Evolutionary conservation across 2,329 filamentous ascomycete genomes (phyloP), one percentile per base, ranked within the genome.

Genomic region (Hypoxylon sp.): DNA sequence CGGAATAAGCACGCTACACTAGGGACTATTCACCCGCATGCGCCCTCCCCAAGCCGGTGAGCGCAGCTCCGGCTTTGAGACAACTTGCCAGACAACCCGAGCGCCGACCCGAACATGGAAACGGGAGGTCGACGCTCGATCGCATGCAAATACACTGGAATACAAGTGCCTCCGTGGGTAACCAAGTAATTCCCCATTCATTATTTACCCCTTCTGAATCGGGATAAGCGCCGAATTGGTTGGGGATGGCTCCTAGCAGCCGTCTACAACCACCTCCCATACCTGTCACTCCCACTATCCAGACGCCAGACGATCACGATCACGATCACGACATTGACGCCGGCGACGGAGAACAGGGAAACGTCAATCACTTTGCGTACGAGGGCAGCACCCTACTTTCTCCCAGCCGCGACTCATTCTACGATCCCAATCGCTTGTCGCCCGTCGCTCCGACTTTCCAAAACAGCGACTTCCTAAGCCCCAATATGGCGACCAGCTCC

Each of bases 381-480:
- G 64, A 68, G 14, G 58, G 55, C 54, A 68, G 67, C 38, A 64
- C 46, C 59, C 61, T 71, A 46, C 69, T 68, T 65, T 50, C 65
- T 20, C 68, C 71, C 16, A 64, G 51, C 46, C 64, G 64, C 26
- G 68, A 70, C 62, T 61, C 69, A 16, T 74, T 73, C 59, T 75
- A 76, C 71, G 75, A 76, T 45, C 64, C 74, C 50, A 73, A 73
- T 59, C 74, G 74, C 55, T 70, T 77, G 22, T 75, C 74, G n/a
- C 75, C 75, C 11, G 70, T 73, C 26, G 71, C 72, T 30, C 68
- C 74, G 33, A 71, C 72, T 46, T 75, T 78, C 61, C 71, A 72
- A 32, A 40, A 53, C 32, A 71, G 65, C 33, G 61, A 64, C 45
- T 45, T 61, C 22, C 63, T 65, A 8, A 63, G 58, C 38, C 65